Evolutionary conservation across 805 yeast species (phyloP).

Genomic region (Nakazawaea siamensis): DNA sequence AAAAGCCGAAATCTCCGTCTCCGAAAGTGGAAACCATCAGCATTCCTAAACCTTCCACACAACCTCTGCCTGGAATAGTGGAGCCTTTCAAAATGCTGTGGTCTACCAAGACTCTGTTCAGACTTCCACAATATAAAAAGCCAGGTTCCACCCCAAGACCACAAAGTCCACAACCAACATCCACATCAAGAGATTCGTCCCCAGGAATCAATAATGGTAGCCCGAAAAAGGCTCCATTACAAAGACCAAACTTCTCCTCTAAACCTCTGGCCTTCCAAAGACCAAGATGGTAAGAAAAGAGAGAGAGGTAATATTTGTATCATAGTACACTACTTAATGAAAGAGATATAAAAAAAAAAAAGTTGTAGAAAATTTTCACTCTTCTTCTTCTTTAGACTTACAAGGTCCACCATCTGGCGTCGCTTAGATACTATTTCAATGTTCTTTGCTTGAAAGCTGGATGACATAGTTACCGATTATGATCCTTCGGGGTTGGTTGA

Average conservation of each 20-base stretch:
- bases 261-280: slow-evolving; percentile 7
- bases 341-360: too few relatives aligned
- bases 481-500: too few relatives aligned
- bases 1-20: slow-evolving; percentile 4
- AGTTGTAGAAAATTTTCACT: too few relatives aligned
- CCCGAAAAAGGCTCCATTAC: too few relatives aligned
- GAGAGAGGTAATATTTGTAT: too few relatives aligned
- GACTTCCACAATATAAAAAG: slow-evolving; percentile 23
- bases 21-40: not conserved
- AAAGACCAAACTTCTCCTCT: slow-evolving; percentile 7
- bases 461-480: slow-evolving; percentile 4
- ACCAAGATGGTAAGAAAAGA: slow-evolving; percentile 8
- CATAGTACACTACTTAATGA: too few relatives aligned
- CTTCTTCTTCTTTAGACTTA: slow-evolving; percentile 3
- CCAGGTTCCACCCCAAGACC: slow-evolving; percentile 17
- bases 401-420: slow-evolving; percentile 9
- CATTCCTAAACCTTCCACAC: not conserved
- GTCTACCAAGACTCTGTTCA: slow-evolving; percentile 15
- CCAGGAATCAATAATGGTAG: too few relatives aligned
- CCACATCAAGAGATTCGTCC: not conserved
- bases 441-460: not conserved
- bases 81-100: slow-evolving; percentile 10
- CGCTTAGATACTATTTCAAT: not conserved
- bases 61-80: not conserved
- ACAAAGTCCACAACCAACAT: too few relatives aligned